These are phyloP conservation scores for Cystobasidium onofrii DNA, from an alignment of 768 basidiomycete genomes.

Conservation along the genomic window DNA sequence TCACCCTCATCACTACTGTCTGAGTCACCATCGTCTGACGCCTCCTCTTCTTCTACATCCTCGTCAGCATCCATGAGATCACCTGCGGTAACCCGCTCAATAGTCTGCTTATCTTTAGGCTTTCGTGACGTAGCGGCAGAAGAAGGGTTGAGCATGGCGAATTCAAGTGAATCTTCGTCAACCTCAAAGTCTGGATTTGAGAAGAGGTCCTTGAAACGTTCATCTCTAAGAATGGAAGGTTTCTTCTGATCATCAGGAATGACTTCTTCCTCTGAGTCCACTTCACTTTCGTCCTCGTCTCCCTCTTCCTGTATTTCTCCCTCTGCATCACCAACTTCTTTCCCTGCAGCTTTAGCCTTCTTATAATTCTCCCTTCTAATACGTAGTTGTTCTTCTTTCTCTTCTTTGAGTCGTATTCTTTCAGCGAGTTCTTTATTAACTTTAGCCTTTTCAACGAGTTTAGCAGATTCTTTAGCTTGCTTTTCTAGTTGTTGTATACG, in stretches of 20 bases:
- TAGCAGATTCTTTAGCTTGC: not conserved
- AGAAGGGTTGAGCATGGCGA: constrained; percentile 85
- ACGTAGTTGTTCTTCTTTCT: constrained; percentile 44
- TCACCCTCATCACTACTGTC: constrained; percentile 29
- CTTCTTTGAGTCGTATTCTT: constrained; percentile 56
- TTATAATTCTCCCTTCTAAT: constrained; percentile 37
- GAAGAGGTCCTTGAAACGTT: constrained; percentile 82
- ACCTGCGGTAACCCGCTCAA: not conserved
- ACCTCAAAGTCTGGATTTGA: constrained; percentile 84
- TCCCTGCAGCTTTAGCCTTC: constrained; percentile 33
- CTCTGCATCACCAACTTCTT: constrained; percentile 46
- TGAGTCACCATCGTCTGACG: constrained; percentile 22
- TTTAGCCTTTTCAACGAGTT: constrained; percentile 51
- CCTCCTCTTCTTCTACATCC: constrained; percentile 6
- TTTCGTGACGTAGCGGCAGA: constrained; percentile 54
- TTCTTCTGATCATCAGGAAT: constrained; percentile 46
- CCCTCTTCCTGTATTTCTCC: constrained; percentile 43
- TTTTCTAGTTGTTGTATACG: constrained; percentile 35
- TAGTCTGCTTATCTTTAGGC: constrained; percentile 18
- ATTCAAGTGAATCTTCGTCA: constrained; percentile 80
- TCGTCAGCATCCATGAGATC: constrained; percentile 30
- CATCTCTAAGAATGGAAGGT: constrained; percentile 63
- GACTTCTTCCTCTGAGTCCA: constrained; percentile 50
- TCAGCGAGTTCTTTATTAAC: constrained; percentile 81
- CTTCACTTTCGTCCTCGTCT: constrained; percentile 48